A percentile compares a stretch with the other conserved stretches of the same genome.
phyloP scores from a whole-genome alignment of 192 early-diverging fungal genomes.

The Podila verticillata region DNA sequence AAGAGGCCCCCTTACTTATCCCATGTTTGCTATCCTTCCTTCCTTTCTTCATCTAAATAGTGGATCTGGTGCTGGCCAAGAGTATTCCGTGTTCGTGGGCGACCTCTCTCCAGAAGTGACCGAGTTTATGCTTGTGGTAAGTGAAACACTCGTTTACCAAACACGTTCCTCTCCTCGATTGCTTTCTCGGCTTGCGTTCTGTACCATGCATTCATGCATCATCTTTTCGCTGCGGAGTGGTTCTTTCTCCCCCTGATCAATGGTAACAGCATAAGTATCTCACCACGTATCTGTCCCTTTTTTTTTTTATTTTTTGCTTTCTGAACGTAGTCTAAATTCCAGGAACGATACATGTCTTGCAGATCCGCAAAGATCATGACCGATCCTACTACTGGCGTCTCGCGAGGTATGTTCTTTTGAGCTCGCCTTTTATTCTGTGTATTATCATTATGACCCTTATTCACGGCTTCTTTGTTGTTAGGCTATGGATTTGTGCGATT shows the following conservation, averaged over 20 bases:
- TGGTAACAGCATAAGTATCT: no score
- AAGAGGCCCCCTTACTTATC: neutral
- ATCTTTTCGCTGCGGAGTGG: neutral
- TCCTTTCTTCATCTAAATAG: slow-evolving; percentile 13
- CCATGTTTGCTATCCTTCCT: neutral
- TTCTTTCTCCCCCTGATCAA: neutral
- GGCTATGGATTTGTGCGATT: slow-evolving; percentile 98
- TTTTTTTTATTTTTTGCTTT: neutral
- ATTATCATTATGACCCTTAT: neutral
- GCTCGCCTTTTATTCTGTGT: neutral
- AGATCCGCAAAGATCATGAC: slow-evolving; percentile 95
- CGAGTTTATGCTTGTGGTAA: slow-evolving; percentile 83
- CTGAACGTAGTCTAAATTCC: slow-evolving; percentile 76
- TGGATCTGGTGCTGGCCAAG: slow-evolving; percentile 73
- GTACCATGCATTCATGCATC: neutral
- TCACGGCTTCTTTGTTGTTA: slow-evolving; percentile 3
- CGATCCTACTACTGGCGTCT: slow-evolving; percentile 82
- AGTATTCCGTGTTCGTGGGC: slow-evolving; percentile 96
- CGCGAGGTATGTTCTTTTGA: slow-evolving; percentile 60
- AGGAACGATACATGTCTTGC: slow-evolving; percentile 84
- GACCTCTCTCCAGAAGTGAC: slow-evolving; percentile 92
- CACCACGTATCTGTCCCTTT: neutral
- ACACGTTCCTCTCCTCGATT: no score
- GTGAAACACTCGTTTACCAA: slow-evolving; percentile 9
- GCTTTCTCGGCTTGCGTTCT: neutral